Base-by-base conservation (phyloP, 768 basidiomycete species). In the Phlegmacium glaucopus region DNA sequence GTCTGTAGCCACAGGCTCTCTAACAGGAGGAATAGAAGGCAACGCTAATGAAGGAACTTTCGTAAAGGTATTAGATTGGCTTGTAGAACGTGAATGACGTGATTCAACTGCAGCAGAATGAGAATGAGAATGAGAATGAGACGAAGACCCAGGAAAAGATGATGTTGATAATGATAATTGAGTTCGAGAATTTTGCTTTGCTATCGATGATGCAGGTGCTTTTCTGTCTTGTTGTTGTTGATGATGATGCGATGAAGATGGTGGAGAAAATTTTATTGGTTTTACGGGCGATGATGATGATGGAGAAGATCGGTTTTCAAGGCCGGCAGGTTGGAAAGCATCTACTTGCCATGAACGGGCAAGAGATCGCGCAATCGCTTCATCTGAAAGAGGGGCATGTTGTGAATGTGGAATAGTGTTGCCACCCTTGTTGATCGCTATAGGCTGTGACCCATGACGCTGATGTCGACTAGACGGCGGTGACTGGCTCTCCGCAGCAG, bases 271-370 rank as follows among this genome's bases (percentile, higher is more conserved):
- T 35, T 50, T 42, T 29, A 48, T 41, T 36, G 47, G 32, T 15
- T 39, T 37, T 17, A 47, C 40, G 28, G 46, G 39, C 25, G 36
- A 39, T 12, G 42, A 42, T 15, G 55, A 55, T 9, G 51, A 34
- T 2, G 53, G n/a, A n/a, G n/a, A n/a, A n/a, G n/a, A 52, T 37
- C 27, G 41, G 32, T 52, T 42, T 47, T 55, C 56, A n/a, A 58
- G 42, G 25, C 56, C 45, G 22, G 52, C 47, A 11, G 55, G 47
- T 28, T 60, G 59, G 1, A 60, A 25, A 6, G 48, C 44, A 18
- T 61, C 59, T n/a, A 51, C 49, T 38, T 49, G 49, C 54, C 57
- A 54, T 6, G 59, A 54, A 12, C 53, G 51, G 1, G 57, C 54
- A 11, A 57, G 47, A 6, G 55, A 48, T 27, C 48, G 39, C 1